Evolutionary conservation across 129 eudicot species (phyloP).

Genomic region (Silybum marianum): DNA sequence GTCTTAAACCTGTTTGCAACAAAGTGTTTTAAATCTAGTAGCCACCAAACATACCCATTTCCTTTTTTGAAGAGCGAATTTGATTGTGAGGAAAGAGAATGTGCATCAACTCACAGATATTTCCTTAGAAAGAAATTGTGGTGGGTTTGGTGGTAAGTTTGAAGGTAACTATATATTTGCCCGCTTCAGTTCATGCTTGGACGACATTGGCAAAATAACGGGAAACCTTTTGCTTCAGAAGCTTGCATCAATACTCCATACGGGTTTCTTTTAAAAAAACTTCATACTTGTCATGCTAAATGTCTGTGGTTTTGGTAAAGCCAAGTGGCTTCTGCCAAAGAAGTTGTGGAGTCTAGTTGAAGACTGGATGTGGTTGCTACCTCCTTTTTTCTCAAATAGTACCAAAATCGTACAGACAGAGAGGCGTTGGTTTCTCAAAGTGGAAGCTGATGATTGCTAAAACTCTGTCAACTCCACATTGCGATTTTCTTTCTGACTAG

Average conservation of each 20-base stretch:
- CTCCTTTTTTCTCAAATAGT: background rate
- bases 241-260: background rate
- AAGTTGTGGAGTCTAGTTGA: background rate
- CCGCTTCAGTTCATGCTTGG: background rate
- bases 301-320: constrained; percentile 2
- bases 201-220: background rate
- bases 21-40: background rate
- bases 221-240: background rate
- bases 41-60: background rate
- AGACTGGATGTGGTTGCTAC: background rate
- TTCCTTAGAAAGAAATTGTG: background rate
- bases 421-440: background rate
- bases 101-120: background rate
- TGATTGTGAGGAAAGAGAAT: background rate
- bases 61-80: background rate
- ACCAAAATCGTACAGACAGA: background rate
- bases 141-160: background rate
- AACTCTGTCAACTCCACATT: background rate
- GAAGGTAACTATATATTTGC: background rate
- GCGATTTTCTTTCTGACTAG: background rate
- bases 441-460: background rate
- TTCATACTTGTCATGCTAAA: background rate
- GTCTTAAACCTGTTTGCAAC: background rate
- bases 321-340: background rate
- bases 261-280: background rate